These are phyloP conservation scores for Calocybe indica DNA, from an alignment of 768 basidiomycete species.

Conservation along the genomic window DNA sequence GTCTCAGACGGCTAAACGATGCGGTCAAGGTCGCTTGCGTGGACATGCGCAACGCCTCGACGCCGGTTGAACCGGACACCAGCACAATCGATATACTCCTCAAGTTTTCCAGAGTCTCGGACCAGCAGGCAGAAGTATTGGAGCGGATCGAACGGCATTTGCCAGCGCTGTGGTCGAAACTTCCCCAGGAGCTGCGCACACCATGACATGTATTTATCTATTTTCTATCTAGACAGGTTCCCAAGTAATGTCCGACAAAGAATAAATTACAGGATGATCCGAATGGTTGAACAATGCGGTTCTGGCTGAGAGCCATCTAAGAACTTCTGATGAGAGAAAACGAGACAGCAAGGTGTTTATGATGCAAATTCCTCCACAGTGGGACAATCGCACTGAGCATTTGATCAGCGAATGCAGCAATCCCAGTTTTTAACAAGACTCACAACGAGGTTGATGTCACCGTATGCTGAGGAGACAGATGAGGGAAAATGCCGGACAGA, in stretches of 20 bases:
- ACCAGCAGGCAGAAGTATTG: constrained; percentile 39
- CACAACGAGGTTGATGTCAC: constrained; percentile 86
- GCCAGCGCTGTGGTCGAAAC: constrained; percentile 30
- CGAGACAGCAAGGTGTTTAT: constrained; percentile 21
- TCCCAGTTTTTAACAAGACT: constrained; percentile 25
- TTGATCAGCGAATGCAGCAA: constrained; percentile 8
- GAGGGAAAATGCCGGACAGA: constrained; percentile 1
- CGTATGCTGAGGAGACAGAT: constrained; percentile 56
- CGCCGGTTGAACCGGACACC: constrained; percentile 39
- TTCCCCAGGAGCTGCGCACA: constrained; percentile 20
- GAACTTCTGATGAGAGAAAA: constrained; percentile 34
- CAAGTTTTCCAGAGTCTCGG: constrained; percentile 41
- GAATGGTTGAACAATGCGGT: constrained; percentile 63
- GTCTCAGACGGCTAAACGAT: constrained; percentile 57
- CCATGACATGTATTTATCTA: constrained; percentile 10
- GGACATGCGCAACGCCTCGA: constrained; percentile 50
- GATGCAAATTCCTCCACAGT: constrained; percentile 74
- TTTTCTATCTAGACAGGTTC: constrained; percentile 6
- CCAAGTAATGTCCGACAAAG: constrained; percentile 20
- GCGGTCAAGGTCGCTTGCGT: constrained; percentile 59
- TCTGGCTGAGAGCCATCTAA: constrained; percentile 40
- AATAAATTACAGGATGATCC: constrained; percentile 16
- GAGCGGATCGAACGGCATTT: constrained; percentile 34
- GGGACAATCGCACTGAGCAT: constrained; percentile 72
- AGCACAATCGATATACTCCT: constrained; percentile 48